Conservation (phyloP, 2,329 filamentous ascomycete species). For the Alternaria rosae region DNA sequence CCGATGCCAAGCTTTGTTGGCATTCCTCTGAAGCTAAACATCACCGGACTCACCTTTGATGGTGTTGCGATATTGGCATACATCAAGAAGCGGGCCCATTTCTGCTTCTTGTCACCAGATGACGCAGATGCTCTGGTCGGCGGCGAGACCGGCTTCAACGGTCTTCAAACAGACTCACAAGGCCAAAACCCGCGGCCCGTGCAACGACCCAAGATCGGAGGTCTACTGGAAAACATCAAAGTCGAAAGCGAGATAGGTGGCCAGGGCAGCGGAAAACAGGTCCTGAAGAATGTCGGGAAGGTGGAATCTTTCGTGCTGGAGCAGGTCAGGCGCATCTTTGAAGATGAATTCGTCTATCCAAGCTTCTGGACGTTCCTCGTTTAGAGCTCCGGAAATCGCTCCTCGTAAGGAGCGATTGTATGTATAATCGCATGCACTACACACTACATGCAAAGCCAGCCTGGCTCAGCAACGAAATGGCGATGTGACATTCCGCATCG, state of each 20-base stretch:
- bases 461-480: not conserved
- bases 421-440: not conserved
- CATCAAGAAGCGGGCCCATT: constrained; percentile 87
- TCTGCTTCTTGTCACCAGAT: constrained; percentile 92
- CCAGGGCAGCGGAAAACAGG: constrained; percentile 89
- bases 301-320: constrained; percentile 97
- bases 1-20: constrained; percentile 98
- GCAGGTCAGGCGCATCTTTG: constrained; percentile 95
- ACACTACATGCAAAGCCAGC: not conserved
- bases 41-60: constrained; percentile 94
- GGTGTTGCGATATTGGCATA: constrained; percentile 91
- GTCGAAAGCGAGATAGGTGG: constrained; percentile 98
- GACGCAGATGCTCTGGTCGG: constrained; percentile 77
- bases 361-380: constrained; percentile 98
- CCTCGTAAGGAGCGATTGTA: not conserved
- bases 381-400: constrained; percentile 48
- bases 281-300: constrained; percentile 97
- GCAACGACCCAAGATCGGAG: constrained; percentile 65
- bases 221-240: constrained; percentile 87
- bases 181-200: constrained; percentile 33
- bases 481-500: constrained; percentile 7
- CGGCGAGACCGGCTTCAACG: constrained; percentile 49
- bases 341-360: constrained; percentile 98
- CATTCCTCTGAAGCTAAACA: constrained; percentile 91
- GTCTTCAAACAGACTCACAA: constrained; percentile 34